Conservation (phyloP, 352 stramenopile species). For the Phytopythium litorale region DNA sequence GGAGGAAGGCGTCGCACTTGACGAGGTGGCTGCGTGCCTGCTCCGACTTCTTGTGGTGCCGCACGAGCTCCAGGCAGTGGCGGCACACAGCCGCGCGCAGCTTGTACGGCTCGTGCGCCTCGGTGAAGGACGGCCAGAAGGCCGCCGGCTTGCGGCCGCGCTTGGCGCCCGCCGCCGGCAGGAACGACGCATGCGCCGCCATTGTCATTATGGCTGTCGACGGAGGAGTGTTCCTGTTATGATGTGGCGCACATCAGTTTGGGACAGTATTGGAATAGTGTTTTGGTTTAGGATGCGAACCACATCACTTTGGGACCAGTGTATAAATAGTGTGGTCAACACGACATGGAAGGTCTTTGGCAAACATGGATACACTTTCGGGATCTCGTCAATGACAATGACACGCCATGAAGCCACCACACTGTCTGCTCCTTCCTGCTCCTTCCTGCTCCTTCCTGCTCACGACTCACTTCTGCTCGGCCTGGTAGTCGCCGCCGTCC, state of each 20-base stretch:
- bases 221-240: neutral
- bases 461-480: constrained; percentile 7
- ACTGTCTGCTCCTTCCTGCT: too few species aligned
- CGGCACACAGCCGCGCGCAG: constrained; percentile 32
- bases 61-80: constrained; percentile 38
- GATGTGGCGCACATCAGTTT: too few species aligned
- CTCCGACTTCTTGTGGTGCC: constrained; percentile 63
- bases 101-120: constrained; percentile 42
- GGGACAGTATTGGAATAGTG: too few species aligned
- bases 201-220: neutral
- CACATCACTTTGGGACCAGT: too few species aligned
- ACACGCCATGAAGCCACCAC: too few species aligned
- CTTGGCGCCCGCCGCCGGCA: constrained; percentile 3
- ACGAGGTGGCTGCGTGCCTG: constrained; percentile 54
- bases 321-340: too few species aligned
- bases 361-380: too few species aligned
- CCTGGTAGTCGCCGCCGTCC: constrained; percentile 51
- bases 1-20: constrained; percentile 48
- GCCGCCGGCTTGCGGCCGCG: constrained; percentile 38
- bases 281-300: too few species aligned
- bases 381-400: too few species aligned
- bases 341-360: too few species aligned
- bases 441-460: too few species aligned
- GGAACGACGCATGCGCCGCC: neutral
- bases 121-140: constrained; percentile 59